Evolutionary conservation across 306 rosid genomes (phyloP).

Genomic region (Crotalaria pallida): DNA sequence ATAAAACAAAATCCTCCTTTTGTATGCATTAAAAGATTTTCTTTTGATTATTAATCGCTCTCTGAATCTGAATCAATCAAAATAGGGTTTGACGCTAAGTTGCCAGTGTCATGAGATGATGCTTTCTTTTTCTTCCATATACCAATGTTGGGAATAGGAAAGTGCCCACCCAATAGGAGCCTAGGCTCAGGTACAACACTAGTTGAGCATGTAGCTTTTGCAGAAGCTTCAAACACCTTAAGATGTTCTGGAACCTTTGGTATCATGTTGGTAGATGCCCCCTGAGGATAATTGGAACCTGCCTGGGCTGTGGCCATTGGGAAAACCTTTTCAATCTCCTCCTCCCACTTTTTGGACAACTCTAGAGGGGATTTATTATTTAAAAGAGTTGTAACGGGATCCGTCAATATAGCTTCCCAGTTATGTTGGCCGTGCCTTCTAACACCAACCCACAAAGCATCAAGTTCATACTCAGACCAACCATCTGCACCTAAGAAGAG

Average conservation of each 20-base stretch:
- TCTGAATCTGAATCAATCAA: too few relatives aligned
- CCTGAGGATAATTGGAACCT: neutral
- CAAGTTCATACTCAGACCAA: slow-evolving; percentile 17
- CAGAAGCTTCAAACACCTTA: too few relatives aligned
- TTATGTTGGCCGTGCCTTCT: neutral
- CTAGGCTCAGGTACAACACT: neutral
- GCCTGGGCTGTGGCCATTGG: neutral
- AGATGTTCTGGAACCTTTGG: neutral
- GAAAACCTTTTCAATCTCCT: neutral
- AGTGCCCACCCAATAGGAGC: neutral
- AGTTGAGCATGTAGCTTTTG: neutral
- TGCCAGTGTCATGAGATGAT: neutral
- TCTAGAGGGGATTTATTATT: neutral
- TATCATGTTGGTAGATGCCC: neutral
- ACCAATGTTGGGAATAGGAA: neutral
- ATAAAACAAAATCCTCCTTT: too few relatives aligned
- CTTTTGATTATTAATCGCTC: too few relatives aligned
- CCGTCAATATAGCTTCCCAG: slow-evolving; percentile 3
- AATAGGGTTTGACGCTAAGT: neutral
- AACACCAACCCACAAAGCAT: slow-evolving; percentile 19
- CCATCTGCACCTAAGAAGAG: too few relatives aligned
- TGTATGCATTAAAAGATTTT: too few relatives aligned
- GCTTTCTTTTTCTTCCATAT: neutral
- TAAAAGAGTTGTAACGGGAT: neutral
- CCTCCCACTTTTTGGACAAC: neutral